These are phyloP conservation scores for Psilocybe cubensis DNA, from an alignment of 768 basidiomycete species.

Conservation along the genomic window DNA sequence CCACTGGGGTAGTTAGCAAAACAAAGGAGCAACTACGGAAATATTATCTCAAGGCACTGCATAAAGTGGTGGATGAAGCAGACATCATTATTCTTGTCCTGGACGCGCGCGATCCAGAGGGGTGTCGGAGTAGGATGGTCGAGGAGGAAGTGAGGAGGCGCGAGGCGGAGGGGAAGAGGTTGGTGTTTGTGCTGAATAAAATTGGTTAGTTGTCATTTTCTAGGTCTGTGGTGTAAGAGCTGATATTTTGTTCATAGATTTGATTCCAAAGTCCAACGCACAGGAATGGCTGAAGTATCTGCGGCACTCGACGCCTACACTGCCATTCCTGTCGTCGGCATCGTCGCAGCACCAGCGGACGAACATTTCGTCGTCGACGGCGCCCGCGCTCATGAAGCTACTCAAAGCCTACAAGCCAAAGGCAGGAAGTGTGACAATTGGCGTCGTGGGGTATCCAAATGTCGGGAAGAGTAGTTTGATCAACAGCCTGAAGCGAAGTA, in stretches of 20 bases:
- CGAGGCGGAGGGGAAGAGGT: constrained; percentile 87
- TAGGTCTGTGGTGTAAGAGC: background rate
- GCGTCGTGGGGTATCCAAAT: constrained; percentile 96
- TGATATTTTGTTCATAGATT: constrained; percentile 51
- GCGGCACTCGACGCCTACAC: constrained; percentile 90
- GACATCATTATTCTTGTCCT: constrained; percentile 90
- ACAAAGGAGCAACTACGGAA: constrained; percentile 73
- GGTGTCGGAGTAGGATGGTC: constrained; percentile 88
- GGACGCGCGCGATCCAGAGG: constrained; percentile 95
- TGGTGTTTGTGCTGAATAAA: constrained; percentile 96
- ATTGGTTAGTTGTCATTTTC: constrained; percentile 62
- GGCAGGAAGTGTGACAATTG: constrained; percentile 77
- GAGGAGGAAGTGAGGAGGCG: constrained; percentile 91
- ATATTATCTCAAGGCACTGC: constrained; percentile 77
- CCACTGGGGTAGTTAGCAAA: constrained; percentile 33
- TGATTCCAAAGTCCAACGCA: constrained; percentile 87
- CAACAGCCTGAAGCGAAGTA: constrained; percentile 87
- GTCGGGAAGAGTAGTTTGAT: constrained; percentile 96
- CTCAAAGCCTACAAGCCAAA: constrained; percentile 83
- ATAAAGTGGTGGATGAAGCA: constrained; percentile 92
- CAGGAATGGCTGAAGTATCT: constrained; percentile 90
- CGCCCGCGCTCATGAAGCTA: constrained; percentile 77
- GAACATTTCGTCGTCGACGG: constrained; percentile 79
- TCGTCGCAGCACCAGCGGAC: constrained; percentile 78
- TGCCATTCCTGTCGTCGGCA: constrained; percentile 86